These are phyloP conservation scores for Nitzschia putrida DNA, from an alignment of 108 stramenopile genomes.

Conservation along the genomic window DNA sequence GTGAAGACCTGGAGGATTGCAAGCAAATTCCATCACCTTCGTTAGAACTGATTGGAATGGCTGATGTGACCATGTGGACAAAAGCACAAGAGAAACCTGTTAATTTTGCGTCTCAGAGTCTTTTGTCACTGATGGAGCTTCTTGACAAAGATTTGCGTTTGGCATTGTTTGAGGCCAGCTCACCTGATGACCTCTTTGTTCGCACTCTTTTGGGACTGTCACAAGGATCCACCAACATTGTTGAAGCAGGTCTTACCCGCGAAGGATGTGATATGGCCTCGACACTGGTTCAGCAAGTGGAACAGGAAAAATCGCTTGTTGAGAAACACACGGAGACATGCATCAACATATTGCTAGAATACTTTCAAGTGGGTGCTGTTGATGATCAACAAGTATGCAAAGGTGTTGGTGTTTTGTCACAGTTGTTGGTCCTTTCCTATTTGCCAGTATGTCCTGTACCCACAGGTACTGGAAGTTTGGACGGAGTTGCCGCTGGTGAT, in stretches of 20 bases:
- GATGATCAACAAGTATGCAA: constrained; percentile 5
- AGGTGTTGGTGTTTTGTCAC: constrained; percentile 32
- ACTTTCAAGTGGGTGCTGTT: neutral
- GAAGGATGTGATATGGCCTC: constrained; percentile 16
- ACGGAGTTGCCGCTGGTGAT: constrained; percentile 52
- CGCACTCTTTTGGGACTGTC: constrained; percentile 39
- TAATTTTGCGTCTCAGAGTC: constrained; percentile 34
- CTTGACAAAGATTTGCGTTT: constrained; percentile 28
- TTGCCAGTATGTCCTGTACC: constrained; percentile 11
- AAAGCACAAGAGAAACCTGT: constrained; percentile 4
- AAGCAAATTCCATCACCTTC: constrained; percentile 17
- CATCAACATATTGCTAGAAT: constrained; percentile 6
- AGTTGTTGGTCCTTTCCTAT: constrained; percentile 26
- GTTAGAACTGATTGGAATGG: constrained; percentile 42
- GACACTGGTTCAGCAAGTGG: constrained; percentile 8
- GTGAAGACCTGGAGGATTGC: neutral
- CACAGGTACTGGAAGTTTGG: neutral
- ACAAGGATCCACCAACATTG: neutral
- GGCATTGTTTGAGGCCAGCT: constrained; percentile 13
- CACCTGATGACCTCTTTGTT: constrained; percentile 38
- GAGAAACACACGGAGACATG: neutral
- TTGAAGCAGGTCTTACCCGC: constrained; percentile 24
- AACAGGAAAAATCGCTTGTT: neutral
- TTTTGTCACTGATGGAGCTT: constrained; percentile 49
- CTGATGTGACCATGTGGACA: constrained; percentile 40